phyloP scores from a whole-genome alignment of 306 rosid species.

The Prunus padus region DNA sequence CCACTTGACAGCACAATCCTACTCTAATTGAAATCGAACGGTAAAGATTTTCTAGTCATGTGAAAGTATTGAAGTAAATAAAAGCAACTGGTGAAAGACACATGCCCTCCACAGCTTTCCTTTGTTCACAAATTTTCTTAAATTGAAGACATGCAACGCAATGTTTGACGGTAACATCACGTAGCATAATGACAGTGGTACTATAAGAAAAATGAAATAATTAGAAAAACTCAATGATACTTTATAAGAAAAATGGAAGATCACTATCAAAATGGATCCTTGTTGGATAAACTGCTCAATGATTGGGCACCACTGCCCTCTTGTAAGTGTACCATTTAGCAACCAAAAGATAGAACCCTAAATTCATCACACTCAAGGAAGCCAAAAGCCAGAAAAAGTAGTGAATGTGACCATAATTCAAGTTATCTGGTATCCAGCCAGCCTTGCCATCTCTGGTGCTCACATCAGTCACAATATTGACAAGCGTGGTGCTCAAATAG shows the following conservation, averaged over 20 bases:
- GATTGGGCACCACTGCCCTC: constrained; percentile 14
- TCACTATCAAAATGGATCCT: background rate
- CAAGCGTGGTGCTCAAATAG: constrained; percentile 21
- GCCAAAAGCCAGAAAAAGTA: constrained; percentile 19
- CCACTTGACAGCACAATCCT: background rate
- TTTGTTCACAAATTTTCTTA: background rate
- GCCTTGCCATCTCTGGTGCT: constrained; percentile 15
- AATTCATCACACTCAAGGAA: constrained; percentile 16
- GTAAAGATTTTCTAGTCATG: background rate
- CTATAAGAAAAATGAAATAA: background rate
- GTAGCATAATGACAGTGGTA: background rate
- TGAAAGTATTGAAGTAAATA: background rate
- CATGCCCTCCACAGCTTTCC: background rate
- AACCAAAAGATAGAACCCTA: constrained; percentile 25
- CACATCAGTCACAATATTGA: constrained; percentile 4
- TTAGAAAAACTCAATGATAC: background rate
- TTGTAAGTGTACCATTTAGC: constrained; percentile 28
- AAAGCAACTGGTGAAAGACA: background rate
- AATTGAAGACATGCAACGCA: too few species aligned
- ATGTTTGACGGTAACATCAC: too few species aligned
- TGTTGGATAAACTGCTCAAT: background rate
- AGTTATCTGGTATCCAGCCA: constrained; percentile 22
- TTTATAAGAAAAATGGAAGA: background rate
- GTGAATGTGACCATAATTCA: constrained; percentile 22
- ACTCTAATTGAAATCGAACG: background rate